Evolutionary conservation across 768 basidiomycete species (phyloP).

Genomic region (Trametes elegans): DNA sequence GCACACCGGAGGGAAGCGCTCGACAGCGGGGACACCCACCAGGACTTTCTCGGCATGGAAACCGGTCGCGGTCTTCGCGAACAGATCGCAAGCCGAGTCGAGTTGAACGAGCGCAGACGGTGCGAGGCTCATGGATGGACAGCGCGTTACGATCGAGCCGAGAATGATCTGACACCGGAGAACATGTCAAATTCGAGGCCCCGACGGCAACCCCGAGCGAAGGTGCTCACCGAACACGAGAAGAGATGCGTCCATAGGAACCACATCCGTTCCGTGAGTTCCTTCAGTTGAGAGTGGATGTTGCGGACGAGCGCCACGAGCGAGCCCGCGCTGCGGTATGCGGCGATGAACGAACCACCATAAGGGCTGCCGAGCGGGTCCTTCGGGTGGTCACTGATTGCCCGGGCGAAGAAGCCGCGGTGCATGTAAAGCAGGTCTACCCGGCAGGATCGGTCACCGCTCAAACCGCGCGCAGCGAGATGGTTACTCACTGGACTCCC

Average conservation of each 20-base stretch:
- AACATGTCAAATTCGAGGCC: not conserved
- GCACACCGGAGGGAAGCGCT: not conserved
- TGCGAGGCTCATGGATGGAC: constrained; percentile 61
- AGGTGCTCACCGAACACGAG: constrained; percentile 55
- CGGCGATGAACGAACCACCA: constrained; percentile 64
- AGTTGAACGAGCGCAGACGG: constrained; percentile 65
- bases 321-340: constrained; percentile 63
- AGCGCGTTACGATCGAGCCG: constrained; percentile 65
- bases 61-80: constrained; percentile 52
- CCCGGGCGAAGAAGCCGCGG: constrained; percentile 71
- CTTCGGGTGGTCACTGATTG: constrained; percentile 57
- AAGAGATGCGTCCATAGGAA: constrained; percentile 73
- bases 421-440: constrained; percentile 72
- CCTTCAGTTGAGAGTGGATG: constrained; percentile 64
- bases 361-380: constrained; percentile 73
- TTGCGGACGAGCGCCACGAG: constrained; percentile 69
- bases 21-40: constrained; percentile 36
- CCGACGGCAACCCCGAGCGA: not conserved
- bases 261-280: constrained; percentile 68
- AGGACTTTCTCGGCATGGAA: constrained; percentile 58
- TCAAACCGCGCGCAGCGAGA: not conserved
- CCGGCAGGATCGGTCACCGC: not conserved
- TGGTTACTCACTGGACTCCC: constrained; percentile 56
- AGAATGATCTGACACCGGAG: constrained; percentile 53
- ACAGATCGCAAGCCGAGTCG: constrained; percentile 60